These are phyloP conservation scores for Candida sanyiensis DNA, from an alignment of 805 yeast species.

Conservation along the genomic window DNA sequence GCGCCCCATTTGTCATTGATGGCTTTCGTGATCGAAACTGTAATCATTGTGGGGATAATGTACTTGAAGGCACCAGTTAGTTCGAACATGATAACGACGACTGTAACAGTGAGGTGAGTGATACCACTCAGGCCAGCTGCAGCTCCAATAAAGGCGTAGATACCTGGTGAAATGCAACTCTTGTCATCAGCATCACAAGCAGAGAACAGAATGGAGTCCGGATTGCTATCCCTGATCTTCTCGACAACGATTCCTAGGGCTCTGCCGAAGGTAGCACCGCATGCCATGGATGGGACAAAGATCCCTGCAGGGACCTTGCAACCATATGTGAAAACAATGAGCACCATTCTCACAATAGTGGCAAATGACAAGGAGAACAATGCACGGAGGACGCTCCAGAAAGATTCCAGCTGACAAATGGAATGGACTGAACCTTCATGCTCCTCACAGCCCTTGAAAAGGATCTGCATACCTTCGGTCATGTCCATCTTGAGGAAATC, in stretches of 20 bases:
- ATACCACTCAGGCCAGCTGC: slow-evolving; percentile 94
- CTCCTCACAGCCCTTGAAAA: slow-evolving; percentile 74
- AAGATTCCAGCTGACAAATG: slow-evolving; percentile 34
- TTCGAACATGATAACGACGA: slow-evolving; percentile 93
- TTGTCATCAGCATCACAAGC: slow-evolving; percentile 37
- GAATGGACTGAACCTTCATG: slow-evolving; percentile 36
- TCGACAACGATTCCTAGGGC: slow-evolving; percentile 75
- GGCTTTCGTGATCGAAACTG: slow-evolving; percentile 79
- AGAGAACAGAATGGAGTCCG: slow-evolving; percentile 30
- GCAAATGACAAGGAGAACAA: slow-evolving; percentile 60
- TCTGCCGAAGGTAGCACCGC: slow-evolving; percentile 92
- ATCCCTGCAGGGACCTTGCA: slow-evolving; percentile 97
- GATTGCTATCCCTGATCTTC: slow-evolving; percentile 35
- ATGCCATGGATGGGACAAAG: slow-evolving; percentile 94
- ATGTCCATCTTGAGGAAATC: slow-evolving; percentile 78
- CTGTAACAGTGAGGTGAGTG: slow-evolving; percentile 86
- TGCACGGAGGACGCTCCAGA: slow-evolving; percentile 28
- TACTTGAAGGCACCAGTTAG: slow-evolving; percentile 91
- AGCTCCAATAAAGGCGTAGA: slow-evolving; percentile 94
- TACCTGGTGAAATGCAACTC: slow-evolving; percentile 80
- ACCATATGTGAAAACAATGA: slow-evolving; percentile 85
- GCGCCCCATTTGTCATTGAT: slow-evolving; percentile 74
- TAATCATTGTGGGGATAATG: slow-evolving; percentile 93
- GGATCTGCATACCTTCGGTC: slow-evolving; percentile 90
- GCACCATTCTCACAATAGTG: slow-evolving; percentile 58